Conservation (phyloP, 352 stramenopile species). For the Globisporangium polare region DNA sequence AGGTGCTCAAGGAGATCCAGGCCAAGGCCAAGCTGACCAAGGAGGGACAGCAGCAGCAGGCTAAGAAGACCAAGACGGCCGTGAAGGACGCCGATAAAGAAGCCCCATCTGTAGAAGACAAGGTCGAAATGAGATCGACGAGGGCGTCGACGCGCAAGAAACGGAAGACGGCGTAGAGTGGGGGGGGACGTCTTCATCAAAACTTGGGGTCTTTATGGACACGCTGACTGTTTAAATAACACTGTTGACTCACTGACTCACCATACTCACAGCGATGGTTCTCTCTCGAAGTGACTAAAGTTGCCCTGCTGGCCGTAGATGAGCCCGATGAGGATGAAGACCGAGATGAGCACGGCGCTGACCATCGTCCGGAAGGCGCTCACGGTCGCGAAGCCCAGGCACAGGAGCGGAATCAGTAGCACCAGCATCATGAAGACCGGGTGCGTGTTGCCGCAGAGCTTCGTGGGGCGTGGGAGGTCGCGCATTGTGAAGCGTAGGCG, state of each 20-base stretch:
- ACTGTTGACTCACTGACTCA: neutral
- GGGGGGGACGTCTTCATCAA: neutral
- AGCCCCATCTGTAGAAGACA: neutral
- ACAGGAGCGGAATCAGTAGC: conserved; percentile 31
- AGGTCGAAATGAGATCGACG: conserved; percentile 16
- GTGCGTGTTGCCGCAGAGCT: conserved; percentile 37
- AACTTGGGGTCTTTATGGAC: neutral
- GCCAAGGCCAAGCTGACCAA: conserved; percentile 27
- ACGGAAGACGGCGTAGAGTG: conserved; percentile 22
- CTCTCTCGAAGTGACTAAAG: conserved; percentile 37
- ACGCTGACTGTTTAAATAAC: conserved; percentile 5
- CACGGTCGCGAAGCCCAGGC: conserved; percentile 30
- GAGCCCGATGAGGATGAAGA: conserved; percentile 50
- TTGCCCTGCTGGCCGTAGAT: conserved; percentile 48
- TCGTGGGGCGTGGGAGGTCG: conserved; percentile 31
- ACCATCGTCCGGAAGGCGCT: conserved; percentile 41
- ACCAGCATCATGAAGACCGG: conserved; percentile 25
- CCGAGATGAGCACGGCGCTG: conserved; percentile 29
- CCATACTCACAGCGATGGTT: neutral
- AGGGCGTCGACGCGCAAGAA: conserved; percentile 43
- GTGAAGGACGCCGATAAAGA: neutral
- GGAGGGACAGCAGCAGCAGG: conserved; percentile 7
- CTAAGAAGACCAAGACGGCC: neutral
- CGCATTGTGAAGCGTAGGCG: conserved; percentile 33
- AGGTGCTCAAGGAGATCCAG: conserved; percentile 38